These are phyloP conservation scores for Physcomitrellopsis africana DNA, from an alignment of 225 moss, liverwort and hornwort species.

Conservation along the genomic window DNA sequence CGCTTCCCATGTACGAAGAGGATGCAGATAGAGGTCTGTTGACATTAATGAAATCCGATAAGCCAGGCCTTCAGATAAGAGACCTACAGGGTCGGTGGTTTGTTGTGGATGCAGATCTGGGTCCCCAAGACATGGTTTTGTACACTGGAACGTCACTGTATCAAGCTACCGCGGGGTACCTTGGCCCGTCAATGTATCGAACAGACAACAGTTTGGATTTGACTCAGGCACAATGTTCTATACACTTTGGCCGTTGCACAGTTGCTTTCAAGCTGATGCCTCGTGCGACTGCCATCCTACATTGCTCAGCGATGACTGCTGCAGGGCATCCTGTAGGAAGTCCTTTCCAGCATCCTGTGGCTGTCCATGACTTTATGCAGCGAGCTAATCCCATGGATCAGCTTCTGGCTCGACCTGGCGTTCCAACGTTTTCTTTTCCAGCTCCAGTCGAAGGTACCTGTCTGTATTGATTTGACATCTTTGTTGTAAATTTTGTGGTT, in stretches of 20 bases:
- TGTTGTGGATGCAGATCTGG: conserved; percentile 82
- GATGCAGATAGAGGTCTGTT: conserved; percentile 89
- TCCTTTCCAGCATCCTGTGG: conserved; percentile 77
- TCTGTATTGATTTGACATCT: not conserved
- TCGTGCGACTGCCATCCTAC: conserved; percentile 79
- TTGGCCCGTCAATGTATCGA: conserved; percentile 81
- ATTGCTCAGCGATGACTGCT: conserved; percentile 87
- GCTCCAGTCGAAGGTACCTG: conserved; percentile 75
- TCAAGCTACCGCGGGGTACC: conserved; percentile 86
- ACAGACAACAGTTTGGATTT: conserved; percentile 68
- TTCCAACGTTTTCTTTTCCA: conserved; percentile 70
- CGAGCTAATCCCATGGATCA: conserved; percentile 97
- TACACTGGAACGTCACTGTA: conserved; percentile 80
- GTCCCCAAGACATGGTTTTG: conserved; percentile 87
- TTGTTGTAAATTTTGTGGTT: not conserved
- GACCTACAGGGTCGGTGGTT: conserved; percentile 89
- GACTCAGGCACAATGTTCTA: conserved; percentile 46
- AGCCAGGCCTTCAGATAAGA: conserved; percentile 86
- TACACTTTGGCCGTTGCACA: conserved; percentile 81
- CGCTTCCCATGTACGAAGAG: conserved; percentile 86
- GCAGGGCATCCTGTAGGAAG: conserved; percentile 82
- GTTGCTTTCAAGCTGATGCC: conserved; percentile 95
- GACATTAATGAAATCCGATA: conserved; percentile 93
- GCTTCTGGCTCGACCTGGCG: conserved; percentile 77
- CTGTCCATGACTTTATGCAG: conserved; percentile 94